Evolutionary conservation across 163 green algal species (phyloP), one percentile per base, ranked within the genome.

Genomic region (Scenedesmus sp.): DNA sequence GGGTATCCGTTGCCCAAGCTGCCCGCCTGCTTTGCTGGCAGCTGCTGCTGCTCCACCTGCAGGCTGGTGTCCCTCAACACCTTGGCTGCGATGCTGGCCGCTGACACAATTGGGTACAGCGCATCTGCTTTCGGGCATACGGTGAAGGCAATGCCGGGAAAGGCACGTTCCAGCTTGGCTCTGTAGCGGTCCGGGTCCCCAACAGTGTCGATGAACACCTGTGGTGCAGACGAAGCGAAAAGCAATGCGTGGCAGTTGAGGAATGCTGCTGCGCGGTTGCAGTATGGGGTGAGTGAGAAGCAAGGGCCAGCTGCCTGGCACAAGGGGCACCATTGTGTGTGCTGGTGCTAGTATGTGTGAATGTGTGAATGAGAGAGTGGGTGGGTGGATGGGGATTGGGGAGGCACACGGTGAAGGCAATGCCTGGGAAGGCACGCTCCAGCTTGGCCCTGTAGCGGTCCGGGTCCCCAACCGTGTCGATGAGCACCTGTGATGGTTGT

Each of bases 21-120:
- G 23, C 66, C 82, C 18, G 85, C 73, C 13, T 74, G 57, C 23
- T 34, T 66, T 0, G 56, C 67, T 5, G 55, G 13, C 55, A 93
- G 83, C 52, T 26, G 56, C n/a, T 56, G 59, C 73, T 88, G 84
- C 60, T 82, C 84, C 26, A 79, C 90, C 20, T 84, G 56, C 57
- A 96, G 88, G 26, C 91, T 34, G 23, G 79, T 85, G 92, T 97
- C 95, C 0, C 96, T 91, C 20, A 94, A 86, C 7, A 97, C 97
- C 95, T 99, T 99, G 81, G 98, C 98, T 12, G 97, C 98, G 64
- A 99, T 99, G 92, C 91, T 97, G n/a, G 98, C 98, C 9, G 97
- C 97, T 67, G 92, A 97, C 26, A 99, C 98, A n/a, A 99, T 97
- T 13, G 98, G 98, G 92, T 97, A 99, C 26, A 98, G 90, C 2